These are phyloP conservation scores for Suillus subluteus DNA, from an alignment of 768 basidiomycete genomes.

Conservation along the genomic window DNA sequence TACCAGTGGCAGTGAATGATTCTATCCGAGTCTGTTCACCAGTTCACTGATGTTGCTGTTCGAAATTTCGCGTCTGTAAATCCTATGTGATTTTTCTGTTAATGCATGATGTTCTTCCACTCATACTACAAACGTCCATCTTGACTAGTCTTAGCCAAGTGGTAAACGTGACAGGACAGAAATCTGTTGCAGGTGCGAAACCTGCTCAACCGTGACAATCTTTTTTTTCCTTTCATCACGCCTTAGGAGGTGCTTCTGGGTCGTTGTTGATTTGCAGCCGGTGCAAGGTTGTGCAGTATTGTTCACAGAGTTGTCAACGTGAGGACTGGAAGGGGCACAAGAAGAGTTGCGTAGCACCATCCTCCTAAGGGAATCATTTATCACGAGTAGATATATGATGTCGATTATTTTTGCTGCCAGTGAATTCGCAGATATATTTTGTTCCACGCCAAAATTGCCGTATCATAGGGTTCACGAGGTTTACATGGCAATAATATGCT, in stretches of 20 bases:
- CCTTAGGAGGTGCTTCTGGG: slow-evolving; percentile 32
- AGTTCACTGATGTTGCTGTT: too few relatives aligned
- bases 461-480: neutral
- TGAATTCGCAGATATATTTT: neutral
- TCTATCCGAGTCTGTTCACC: too few relatives aligned
- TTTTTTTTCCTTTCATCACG: too few relatives aligned
- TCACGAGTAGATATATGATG: neutral
- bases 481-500: neutral
- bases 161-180: too few relatives aligned
- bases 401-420: neutral
- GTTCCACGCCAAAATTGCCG: neutral
- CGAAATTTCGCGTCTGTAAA: too few relatives aligned
- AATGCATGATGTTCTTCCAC: too few relatives aligned
- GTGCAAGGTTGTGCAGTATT: slow-evolving; percentile 47
- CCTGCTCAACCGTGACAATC: too few relatives aligned
- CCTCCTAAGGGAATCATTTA: neutral
- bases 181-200: too few relatives aligned
- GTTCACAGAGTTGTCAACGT: slow-evolving; percentile 48
- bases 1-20: too few relatives aligned
- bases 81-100: too few relatives aligned
- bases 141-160: too few relatives aligned
- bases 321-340: slow-evolving; percentile 53
- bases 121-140: too few relatives aligned
- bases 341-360: slow-evolving; percentile 26
- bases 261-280: slow-evolving; percentile 36